Percentiles rank a stretch among this genome's conserved stretches.
phyloP scores from a whole-genome alignment of 441 rosid species.

The Gossypium davidsonii region DNA sequence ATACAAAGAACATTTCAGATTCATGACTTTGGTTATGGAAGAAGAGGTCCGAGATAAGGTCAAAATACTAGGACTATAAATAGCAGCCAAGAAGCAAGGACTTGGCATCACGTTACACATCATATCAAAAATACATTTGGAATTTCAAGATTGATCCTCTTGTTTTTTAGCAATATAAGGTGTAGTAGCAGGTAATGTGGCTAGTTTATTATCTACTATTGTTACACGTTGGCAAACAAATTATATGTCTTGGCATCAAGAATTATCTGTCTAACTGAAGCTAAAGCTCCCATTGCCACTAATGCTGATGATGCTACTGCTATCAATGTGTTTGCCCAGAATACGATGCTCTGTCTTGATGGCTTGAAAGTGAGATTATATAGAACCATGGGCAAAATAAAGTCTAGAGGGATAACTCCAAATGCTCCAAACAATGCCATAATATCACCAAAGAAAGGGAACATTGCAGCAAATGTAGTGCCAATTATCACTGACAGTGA shows the following conservation, averaged over 20 bases:
- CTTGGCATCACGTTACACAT: too few relatives aligned
- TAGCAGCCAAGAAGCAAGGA: too few relatives aligned
- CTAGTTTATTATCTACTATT: too few relatives aligned
- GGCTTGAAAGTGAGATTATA: constrained; percentile 46
- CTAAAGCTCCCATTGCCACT: constrained; percentile 35
- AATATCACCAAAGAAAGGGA: constrained; percentile 63
- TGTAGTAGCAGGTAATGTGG: too few relatives aligned
- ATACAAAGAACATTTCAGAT: too few relatives aligned
- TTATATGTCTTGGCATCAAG: constrained; percentile 41
- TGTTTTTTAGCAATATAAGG: too few relatives aligned
- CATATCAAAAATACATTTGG: too few relatives aligned
- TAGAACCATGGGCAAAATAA: constrained; percentile 40
- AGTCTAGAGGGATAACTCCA: constrained; percentile 50
- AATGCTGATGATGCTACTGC: constrained; percentile 24
- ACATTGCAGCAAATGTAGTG: constrained; percentile 32
- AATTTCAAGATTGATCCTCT: too few relatives aligned
- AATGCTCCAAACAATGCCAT: constrained; percentile 50
- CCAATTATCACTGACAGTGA: constrained; percentile 31
- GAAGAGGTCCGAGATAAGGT: too few relatives aligned
- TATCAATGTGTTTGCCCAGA: constrained; percentile 35
- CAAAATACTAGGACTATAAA: too few relatives aligned
- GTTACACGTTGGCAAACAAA: constrained; percentile 39
- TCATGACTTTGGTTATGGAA: too few relatives aligned
- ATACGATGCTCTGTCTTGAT: constrained; percentile 27
- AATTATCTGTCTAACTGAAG: constrained; percentile 38